A percentile compares a stretch with the other conserved stretches of the same genome.
Conservation (phyloP, 257 asterid species). For the Salvia rosmarinus region DNA sequence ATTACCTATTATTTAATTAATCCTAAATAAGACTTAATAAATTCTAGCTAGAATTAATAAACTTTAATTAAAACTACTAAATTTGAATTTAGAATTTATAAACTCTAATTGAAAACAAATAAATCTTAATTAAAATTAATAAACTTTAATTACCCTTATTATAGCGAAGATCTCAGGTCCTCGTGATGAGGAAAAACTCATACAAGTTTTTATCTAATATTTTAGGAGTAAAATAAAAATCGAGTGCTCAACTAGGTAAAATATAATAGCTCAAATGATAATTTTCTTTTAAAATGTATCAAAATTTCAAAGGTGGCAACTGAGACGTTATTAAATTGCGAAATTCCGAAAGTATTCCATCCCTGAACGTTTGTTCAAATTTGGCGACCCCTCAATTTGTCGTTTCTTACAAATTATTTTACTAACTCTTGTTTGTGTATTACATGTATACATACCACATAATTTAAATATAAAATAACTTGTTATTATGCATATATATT, state of each 20-base stretch:
- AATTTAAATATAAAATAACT: not conserved
- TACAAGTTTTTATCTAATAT: too few species aligned
- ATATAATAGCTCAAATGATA: not conserved
- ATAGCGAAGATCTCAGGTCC: too few species aligned
- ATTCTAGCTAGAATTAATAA: too few species aligned
- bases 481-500: not conserved
- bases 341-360: not conserved
- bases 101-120: too few species aligned
- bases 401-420: not conserved
- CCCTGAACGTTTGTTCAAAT: not conserved
- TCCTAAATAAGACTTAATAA: too few species aligned
- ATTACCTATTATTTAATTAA: too few species aligned
- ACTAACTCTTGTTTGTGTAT: not conserved
- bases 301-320: not conserved
- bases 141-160: too few species aligned
- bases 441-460: not conserved
- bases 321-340: not conserved
- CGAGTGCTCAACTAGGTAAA: not conserved
- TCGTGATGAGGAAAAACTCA: too few species aligned
- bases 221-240: not conserved
- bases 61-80: too few species aligned
- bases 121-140: too few species aligned
- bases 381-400: not conserved
- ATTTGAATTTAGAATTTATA: too few species aligned
- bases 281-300: not conserved